Evolutionary conservation across 1,284 basidiomycete species (phyloP).

Genomic region (Stygiomarasmius scandens): DNA sequence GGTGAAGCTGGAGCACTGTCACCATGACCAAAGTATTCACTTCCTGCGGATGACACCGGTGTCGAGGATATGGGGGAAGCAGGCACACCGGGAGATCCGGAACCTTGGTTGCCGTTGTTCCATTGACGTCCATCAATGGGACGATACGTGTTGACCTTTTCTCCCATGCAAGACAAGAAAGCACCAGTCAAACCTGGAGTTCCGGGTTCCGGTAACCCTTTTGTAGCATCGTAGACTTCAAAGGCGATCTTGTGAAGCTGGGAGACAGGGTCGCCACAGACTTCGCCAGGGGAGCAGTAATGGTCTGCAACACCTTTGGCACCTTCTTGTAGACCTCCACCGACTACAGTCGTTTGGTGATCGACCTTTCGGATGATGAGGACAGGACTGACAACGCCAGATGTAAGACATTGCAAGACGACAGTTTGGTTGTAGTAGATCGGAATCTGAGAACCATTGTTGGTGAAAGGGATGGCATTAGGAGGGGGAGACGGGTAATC

Average conservation of each 20-base stretch:
- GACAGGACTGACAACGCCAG: slow-evolving; percentile 90
- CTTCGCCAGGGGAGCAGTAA: slow-evolving; percentile 81
- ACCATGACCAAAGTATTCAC: slow-evolving; percentile 66
- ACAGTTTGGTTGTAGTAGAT: slow-evolving; percentile 97
- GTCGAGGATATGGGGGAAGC: slow-evolving; percentile 70
- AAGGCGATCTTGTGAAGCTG: slow-evolving; percentile 95
- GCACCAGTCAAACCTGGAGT: slow-evolving; percentile 76
- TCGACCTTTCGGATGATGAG: slow-evolving; percentile 94
- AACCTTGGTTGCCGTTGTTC: slow-evolving; percentile 50
- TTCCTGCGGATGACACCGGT: slow-evolving; percentile 55
- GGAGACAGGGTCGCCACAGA: slow-evolving; percentile 91
- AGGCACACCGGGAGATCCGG: slow-evolving; percentile 70
- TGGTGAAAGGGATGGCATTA: slow-evolving; percentile 83
- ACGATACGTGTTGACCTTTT: slow-evolving; percentile 85
- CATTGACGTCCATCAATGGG: slow-evolving; percentile 82
- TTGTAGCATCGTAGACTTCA: slow-evolving; percentile 78
- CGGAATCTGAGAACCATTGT: slow-evolving; percentile 77
- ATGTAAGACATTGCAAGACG: slow-evolving; percentile 91
- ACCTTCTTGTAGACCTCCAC: slow-evolving; percentile 82
- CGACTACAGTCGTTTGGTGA: slow-evolving; percentile 86
- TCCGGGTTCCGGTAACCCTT: slow-evolving; percentile 68
- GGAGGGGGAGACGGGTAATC: slow-evolving; percentile 89
- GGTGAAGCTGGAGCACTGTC: slow-evolving; percentile 73
- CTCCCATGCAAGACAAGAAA: slow-evolving; percentile 85
- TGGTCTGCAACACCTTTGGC: slow-evolving; percentile 83